These are phyloP conservation scores for Aspergillus egyptiacus DNA, from an alignment of 495 filamentous ascomycete genomes.

Conservation along the genomic window DNA sequence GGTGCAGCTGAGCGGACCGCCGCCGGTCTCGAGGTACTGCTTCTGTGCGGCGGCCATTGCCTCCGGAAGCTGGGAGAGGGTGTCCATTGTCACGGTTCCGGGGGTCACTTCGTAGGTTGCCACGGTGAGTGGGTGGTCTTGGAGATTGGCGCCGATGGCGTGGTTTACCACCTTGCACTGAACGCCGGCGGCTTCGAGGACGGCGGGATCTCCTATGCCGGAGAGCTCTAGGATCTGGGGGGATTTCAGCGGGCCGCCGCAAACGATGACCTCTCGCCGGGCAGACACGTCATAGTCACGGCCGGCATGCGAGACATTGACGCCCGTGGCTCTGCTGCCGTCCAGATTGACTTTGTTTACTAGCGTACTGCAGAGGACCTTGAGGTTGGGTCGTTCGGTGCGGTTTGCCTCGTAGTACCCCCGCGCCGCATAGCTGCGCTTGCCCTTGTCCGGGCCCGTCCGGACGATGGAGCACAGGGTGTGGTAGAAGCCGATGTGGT, in stretches of 20 bases:
- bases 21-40: slow-evolving; percentile 14
- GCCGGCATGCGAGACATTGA: slow-evolving; percentile 30
- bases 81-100: slow-evolving; percentile 32
- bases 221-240: slow-evolving; percentile 55
- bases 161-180: slow-evolving; percentile 30
- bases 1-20: slow-evolving; percentile 16
- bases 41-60: slow-evolving; percentile 16
- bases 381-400: slow-evolving; percentile 22
- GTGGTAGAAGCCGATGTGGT: slow-evolving; percentile 31
- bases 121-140: slow-evolving; percentile 35
- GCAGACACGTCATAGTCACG: slow-evolving; percentile 39
- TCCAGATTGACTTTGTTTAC: slow-evolving; percentile 24
- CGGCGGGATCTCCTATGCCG: slow-evolving; percentile 41
- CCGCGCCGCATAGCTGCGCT: slow-evolving; percentile 46
- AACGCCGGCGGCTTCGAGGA: slow-evolving; percentile 30
- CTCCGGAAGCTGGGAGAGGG: slow-evolving; percentile 24
- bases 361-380: slow-evolving; percentile 27
- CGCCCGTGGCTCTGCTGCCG: slow-evolving; percentile 25
- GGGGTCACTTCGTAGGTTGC: slow-evolving; percentile 25
- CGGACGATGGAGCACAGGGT: slow-evolving; percentile 38
- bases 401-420: slow-evolving; percentile 23
- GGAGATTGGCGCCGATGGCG: slow-evolving; percentile 42
- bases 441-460: slow-evolving; percentile 32
- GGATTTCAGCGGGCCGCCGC: slow-evolving; percentile 45
- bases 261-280: slow-evolving; percentile 48